phyloP scores from a whole-genome alignment of 176 grass and related monocot species.

The Zoysia pacifica region DNA sequence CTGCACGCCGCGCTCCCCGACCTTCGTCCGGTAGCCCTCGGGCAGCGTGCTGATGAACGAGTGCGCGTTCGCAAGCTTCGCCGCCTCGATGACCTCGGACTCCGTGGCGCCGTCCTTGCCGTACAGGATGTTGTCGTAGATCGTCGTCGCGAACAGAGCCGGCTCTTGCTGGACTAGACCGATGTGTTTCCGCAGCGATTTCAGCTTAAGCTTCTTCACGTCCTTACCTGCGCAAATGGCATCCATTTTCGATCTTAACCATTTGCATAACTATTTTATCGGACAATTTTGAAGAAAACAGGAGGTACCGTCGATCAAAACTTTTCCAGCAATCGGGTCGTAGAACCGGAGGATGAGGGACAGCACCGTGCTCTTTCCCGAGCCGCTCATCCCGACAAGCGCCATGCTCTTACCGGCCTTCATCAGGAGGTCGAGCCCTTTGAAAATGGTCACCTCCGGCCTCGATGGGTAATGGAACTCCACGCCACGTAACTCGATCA shows the following conservation, averaged over 20 bases:
- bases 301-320: constrained; percentile 76
- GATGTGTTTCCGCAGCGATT: constrained; percentile 80
- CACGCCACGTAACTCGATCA: constrained; percentile 70
- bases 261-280: background rate
- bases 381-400: constrained; percentile 91
- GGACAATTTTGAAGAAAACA: no score
- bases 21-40: constrained; percentile 84
- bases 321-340: constrained; percentile 68
- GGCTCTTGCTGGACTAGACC: constrained; percentile 95
- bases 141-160: constrained; percentile 88
- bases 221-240: constrained; percentile 70
- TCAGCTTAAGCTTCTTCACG: constrained; percentile 79
- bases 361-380: constrained; percentile 89
- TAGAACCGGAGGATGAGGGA: constrained; percentile 89
- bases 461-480: constrained; percentile 85
- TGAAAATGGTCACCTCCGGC: constrained; percentile 78
- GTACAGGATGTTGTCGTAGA: constrained; percentile 90
- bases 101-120: constrained; percentile 84
- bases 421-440: constrained; percentile 76
- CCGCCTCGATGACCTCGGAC: constrained; percentile 69
- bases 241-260: background rate
- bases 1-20: constrained; percentile 90
- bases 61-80: constrained; percentile 93
- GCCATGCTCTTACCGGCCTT: constrained; percentile 97
- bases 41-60: constrained; percentile 93